phyloP scores from a whole-genome alignment of 768 basidiomycete species.

The Lepiota venenata region DNA sequence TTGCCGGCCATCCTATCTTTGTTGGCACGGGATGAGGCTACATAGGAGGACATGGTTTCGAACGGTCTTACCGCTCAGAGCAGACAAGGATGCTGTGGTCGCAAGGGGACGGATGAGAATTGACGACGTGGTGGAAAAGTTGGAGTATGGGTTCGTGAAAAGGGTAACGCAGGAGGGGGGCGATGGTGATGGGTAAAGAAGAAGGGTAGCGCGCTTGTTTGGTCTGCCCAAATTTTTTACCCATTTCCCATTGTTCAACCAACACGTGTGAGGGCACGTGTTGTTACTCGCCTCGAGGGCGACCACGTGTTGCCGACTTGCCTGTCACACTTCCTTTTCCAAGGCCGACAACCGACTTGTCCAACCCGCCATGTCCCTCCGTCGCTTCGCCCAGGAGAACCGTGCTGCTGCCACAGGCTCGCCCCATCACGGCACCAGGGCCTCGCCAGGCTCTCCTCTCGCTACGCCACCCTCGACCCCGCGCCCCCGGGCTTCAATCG shows the following conservation, averaged over 20 bases:
- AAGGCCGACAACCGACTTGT: too few species aligned
- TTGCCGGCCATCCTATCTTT: constrained; percentile 74
- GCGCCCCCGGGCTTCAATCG: constrained; percentile 46
- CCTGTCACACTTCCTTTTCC: not conserved
- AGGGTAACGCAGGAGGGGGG: constrained; percentile 19
- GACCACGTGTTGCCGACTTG: constrained; percentile 26
- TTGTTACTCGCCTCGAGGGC: constrained; percentile 16
- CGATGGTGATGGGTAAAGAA: not conserved
- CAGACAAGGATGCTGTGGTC: constrained; percentile 75
- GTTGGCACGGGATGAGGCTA: constrained; percentile 13
- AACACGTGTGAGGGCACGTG: constrained; percentile 38
- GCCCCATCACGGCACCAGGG: constrained; percentile 24
- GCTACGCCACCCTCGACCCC: constrained; percentile 36
- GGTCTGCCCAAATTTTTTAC: constrained; percentile 26
- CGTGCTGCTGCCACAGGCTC: constrained; percentile 25
- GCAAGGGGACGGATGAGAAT: constrained; percentile 45
- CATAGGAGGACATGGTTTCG: constrained; percentile 4
- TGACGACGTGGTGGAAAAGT: constrained; percentile 53
- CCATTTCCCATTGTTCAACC: constrained; percentile 47
- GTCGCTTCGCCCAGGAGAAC: constrained; percentile 56
- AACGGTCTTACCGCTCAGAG: constrained; percentile 45
- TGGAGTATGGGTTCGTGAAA: constrained; percentile 19
- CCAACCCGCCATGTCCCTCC: constrained; percentile 48
- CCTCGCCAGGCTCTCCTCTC: constrained; percentile 29
- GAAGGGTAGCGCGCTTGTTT: constrained; percentile 23